Conservation (phyloP, 345 rosid species). For the Dovyalis caffra region DNA sequence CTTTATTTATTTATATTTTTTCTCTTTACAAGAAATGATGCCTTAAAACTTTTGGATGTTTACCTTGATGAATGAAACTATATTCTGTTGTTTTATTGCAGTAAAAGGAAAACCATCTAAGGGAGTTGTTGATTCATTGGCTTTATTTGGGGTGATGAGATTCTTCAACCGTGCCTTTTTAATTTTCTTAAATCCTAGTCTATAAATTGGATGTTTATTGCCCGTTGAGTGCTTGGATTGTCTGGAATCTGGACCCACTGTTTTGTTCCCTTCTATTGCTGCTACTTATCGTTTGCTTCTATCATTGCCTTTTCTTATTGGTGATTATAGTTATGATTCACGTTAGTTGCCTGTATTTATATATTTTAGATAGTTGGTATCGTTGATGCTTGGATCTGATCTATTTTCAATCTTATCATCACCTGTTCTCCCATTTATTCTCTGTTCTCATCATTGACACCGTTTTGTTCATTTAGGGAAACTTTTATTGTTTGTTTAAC, state of each 20-base stretch:
- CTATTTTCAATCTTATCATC: not conserved
- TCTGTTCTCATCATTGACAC: not conserved
- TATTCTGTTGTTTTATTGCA: constrained; percentile 38
- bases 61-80: not conserved
- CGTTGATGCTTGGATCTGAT: not conserved
- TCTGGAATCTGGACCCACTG: not conserved
- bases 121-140: constrained; percentile 82
- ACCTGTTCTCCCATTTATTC: not conserved
- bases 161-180: constrained; percentile 20
- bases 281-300: not conserved
- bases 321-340: no score
- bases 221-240: not conserved
- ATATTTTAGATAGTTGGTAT: not conserved
- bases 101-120: constrained; percentile 94
- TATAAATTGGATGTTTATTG: not conserved
- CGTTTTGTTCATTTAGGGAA: not conserved
- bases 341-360: not conserved
- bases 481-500: not conserved
- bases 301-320: not conserved
- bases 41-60: not conserved
- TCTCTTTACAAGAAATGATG: not conserved
- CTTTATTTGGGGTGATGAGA: constrained; percentile 91
- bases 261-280: not conserved
- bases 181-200: not conserved
- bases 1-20: not conserved